phyloP scores from a whole-genome alignment of 192 early-diverging fungal species.

The Coemansia sp. region DNA sequence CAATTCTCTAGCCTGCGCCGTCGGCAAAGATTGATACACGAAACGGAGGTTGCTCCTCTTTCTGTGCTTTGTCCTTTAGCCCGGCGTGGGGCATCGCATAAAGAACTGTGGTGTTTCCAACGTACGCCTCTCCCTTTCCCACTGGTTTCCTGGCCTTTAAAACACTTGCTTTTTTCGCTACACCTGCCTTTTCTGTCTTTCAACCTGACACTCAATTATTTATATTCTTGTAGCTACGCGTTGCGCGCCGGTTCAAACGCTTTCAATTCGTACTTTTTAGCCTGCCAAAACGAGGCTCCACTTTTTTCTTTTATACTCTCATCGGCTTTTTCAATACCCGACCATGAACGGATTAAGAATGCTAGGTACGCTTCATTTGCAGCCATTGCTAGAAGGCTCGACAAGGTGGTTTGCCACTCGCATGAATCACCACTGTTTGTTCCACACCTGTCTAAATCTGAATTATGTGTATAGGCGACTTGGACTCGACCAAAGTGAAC shows the following conservation, averaged over 20 bases:
- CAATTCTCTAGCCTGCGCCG: no score
- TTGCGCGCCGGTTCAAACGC: slow-evolving; percentile 3
- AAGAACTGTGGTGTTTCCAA: not conserved
- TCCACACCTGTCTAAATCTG: not conserved
- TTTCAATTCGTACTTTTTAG: slow-evolving; percentile 1
- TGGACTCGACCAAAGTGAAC: slow-evolving; percentile 68
- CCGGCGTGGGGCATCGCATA: not conserved
- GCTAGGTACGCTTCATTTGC: slow-evolving; percentile 37
- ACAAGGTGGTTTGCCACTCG: not conserved
- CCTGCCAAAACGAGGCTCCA: slow-evolving; percentile 5
- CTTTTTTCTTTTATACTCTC: not conserved
- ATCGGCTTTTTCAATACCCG: slow-evolving; percentile 12
- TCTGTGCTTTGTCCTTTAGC: not conserved
- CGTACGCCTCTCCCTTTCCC: slow-evolving; percentile 5
- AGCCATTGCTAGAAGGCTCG: no score
- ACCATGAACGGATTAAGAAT: slow-evolving; percentile 54
- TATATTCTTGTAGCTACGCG: slow-evolving; percentile 22
- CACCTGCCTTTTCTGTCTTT: slow-evolving; percentile 1
- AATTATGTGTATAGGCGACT: slow-evolving; percentile 29
- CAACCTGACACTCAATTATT: not conserved
- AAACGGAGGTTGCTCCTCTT: not conserved
- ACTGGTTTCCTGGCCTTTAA: slow-evolving; percentile 9
- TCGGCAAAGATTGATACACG: not conserved
- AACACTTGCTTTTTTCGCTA: not conserved
- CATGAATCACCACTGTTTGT: not conserved